Base-by-base conservation (phyloP, 2,329 filamentous ascomycete species). In the Colletotrichum salicis region DNA sequence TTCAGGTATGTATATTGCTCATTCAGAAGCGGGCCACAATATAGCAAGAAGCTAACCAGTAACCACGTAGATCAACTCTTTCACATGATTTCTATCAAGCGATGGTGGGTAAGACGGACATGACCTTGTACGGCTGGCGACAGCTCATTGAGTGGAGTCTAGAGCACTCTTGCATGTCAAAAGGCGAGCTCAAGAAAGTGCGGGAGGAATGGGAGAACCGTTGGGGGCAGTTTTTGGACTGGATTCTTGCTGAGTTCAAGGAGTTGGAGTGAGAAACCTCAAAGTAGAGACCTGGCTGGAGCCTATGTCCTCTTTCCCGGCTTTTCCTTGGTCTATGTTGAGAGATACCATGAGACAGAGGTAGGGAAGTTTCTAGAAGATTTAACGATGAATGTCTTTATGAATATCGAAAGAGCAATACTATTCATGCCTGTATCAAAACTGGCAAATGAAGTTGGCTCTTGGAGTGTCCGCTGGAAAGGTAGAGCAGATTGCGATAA, bases 81-180 rank as follows among this genome's bases (percentile, higher is more conserved):
- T 92, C 91, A 1, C 91, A 94, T 74, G 93, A 95, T 77, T 94
- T 94, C 77, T 94, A 94, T 78, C 93, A 95, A 77, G 86, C 91
- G 70, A 90, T 94, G 85, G 87, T 93, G 8, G 93, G 92, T 59
- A 90, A 89, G 56, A 84, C 86, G 13, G 86, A 89, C 69, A 93
- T 94, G 86, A 88, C 86, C 22, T 80, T 95, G 0, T 89, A 89
- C 73, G 92, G 92, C 55, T 93, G 92, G 90, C 91, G 92, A 77
- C 92, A 94, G 79, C 85, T 92, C 27, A 84, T 84, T 19, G 81
- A 87, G 74, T 92, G 90, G 90, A 92, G 90, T 75, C 81, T 92
- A 15, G 83, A 90, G 69, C 89, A 92, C 77, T 84, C 89, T 1
- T 91, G 88, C 75, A 81, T 91, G 77, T 79, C 80, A 29, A 75